Conservation (phyloP, 225 moss, liverwort and hornwort species). For the Asterella californica region DNA sequence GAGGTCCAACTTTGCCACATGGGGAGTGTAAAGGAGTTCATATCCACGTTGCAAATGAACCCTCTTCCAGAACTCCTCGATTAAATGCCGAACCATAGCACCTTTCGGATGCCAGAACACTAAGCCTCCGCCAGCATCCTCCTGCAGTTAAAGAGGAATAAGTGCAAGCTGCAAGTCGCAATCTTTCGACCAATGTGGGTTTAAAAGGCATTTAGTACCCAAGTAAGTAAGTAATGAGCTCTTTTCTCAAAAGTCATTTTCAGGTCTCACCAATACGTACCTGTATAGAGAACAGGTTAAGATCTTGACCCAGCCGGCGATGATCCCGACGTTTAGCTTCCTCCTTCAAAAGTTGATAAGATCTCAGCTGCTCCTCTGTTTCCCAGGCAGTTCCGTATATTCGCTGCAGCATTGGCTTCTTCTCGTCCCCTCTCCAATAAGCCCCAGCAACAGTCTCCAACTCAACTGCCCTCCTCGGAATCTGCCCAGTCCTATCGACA, state of each 20-base stretch:
- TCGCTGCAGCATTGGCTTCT: conserved; percentile 93
- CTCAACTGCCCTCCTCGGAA: conserved; percentile 86
- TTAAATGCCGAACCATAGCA: conserved; percentile 81
- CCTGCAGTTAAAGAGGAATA: conserved; percentile 39
- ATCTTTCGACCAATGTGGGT: not conserved
- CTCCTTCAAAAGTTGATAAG: conserved; percentile 86
- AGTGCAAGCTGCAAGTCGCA: not conserved
- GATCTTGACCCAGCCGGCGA: conserved; percentile 92
- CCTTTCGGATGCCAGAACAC: conserved; percentile 99
- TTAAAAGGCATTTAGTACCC: not conserved
- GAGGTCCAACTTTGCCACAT: conserved; percentile 88
- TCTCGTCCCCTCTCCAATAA: conserved; percentile 99
- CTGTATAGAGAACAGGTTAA: conserved; percentile 91
- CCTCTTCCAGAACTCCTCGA: conserved; percentile 94
- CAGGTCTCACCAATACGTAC: conserved; percentile 19
- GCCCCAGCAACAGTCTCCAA: conserved; percentile 94
- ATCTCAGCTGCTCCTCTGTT: conserved; percentile 82
- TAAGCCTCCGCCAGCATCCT: conserved; percentile 95
- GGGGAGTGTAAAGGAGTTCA: conserved; percentile 95
- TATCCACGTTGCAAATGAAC: conserved; percentile 84
- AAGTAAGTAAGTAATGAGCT: not conserved
- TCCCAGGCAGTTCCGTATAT: conserved; percentile 99
- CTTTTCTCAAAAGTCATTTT: not conserved
- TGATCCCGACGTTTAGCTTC: conserved; percentile 93
- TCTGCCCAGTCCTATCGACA: conserved; percentile 83